phyloP scores from a whole-genome alignment of 768 basidiomycete species.

The Boletus rufocinnamomeus region DNA sequence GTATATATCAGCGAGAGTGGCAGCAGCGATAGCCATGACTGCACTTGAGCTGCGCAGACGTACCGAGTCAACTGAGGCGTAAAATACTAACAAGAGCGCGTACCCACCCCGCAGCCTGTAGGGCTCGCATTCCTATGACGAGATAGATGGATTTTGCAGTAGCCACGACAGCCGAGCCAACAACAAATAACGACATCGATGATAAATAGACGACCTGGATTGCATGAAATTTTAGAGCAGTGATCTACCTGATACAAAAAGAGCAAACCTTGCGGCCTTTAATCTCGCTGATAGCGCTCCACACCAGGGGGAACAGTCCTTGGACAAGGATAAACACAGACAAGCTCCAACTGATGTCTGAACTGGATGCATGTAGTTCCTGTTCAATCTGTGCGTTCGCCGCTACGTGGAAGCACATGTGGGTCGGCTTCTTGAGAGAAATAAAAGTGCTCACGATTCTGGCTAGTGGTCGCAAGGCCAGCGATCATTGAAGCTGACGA shows the following conservation, averaged over 20 bases:
- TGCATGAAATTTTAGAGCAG: background rate
- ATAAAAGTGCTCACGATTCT: conserved; percentile 28
- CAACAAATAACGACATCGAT: conserved; percentile 53
- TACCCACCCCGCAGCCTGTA: conserved; percentile 63
- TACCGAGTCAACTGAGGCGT: background rate
- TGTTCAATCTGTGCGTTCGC: conserved; percentile 65
- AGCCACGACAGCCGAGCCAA: conserved; percentile 62
- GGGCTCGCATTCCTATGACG: conserved; percentile 65
- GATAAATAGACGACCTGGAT: conserved; percentile 55
- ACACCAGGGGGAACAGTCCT: conserved; percentile 65
- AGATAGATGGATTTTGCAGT: conserved; percentile 54
- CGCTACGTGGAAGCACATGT: conserved; percentile 41
- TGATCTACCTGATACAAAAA: background rate
- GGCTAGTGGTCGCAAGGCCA: conserved; percentile 27
- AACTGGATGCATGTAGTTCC: conserved; percentile 59
- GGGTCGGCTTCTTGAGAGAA: background rate
- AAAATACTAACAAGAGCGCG: background rate
- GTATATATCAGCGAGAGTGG: conserved; percentile 78
- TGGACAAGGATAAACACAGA: conserved; percentile 73
- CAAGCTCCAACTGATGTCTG: conserved; percentile 66
- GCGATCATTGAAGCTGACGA: conserved; percentile 34
- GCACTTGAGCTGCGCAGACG: conserved; percentile 53
- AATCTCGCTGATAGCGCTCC: conserved; percentile 75
- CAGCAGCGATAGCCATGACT: conserved; percentile 72
- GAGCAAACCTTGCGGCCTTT: conserved; percentile 64